Base-by-base conservation (phyloP, 345 rosid genomes). In the Citrus mangshanensis region DNA sequence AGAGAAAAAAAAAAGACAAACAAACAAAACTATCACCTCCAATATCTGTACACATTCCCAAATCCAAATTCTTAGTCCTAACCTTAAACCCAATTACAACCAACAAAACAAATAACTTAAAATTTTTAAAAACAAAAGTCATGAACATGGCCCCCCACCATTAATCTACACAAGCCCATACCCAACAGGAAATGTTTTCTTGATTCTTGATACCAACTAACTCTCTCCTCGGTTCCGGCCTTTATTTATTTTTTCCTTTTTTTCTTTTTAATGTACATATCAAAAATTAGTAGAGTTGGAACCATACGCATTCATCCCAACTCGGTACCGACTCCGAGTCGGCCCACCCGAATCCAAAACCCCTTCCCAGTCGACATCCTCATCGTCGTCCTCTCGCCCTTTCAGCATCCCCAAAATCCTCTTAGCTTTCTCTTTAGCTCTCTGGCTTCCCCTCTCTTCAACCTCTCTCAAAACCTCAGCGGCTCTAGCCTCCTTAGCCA, bases 401-500 rank as follows among this genome's bases (percentile, higher is more conserved):
- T 80, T 87, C 81, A 93, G 77, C 78, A 86, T 85, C 86, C 79
- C 88, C 84, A 93, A 58, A 49, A 93, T 85, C 83, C 83, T 90
- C 82, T 60, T 87, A 27, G 86, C 92, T 81, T 90, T 92, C 79
- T 91, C 94, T 81, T 84, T 90, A 7, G 87, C 89, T 19, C 89
- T 79, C 40, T 79, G 89, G 18, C 84, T 84, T 10, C 93, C 92
- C 0, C 71, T 83, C 77, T 87, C 90, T 82, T 86, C 95, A 55
- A 91, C 71, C 37, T 85, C 84, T 81, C 70, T 74, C 82, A 95
- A 21, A 16, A 89, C 85, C 74, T 88, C 98, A 59, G 68, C 86
- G 2, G 82, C 86, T 32, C 88, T 81, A 0, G 92, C 91, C 25
- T 91, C 93, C 72, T 85, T 93, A 5, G 95, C 90, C 86, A 95